Percentiles rank a stretch among this genome's conserved stretches.
phyloP scores from a whole-genome alignment of 345 rosid species.

The Populus euphratica region DNA sequence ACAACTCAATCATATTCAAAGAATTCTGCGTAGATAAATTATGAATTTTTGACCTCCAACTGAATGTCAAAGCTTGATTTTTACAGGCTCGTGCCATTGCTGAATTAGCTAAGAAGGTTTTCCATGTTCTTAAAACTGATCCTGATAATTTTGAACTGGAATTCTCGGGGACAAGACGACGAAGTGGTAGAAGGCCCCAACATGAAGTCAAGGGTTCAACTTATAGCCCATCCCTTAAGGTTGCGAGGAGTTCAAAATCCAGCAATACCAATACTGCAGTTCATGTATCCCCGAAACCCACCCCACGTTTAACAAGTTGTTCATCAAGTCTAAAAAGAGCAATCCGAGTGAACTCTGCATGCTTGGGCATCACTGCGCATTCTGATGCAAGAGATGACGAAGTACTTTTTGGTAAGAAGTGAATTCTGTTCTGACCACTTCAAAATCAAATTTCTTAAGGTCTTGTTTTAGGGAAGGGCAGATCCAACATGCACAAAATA shows the following conservation, averaged over 20 bases:
- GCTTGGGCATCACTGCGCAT: constrained; percentile 8
- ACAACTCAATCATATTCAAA: not conserved
- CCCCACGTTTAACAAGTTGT: constrained; percentile 13
- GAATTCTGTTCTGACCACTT: not conserved
- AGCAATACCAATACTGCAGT: not conserved
- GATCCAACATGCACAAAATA: not conserved
- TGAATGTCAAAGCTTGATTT: constrained; percentile 14
- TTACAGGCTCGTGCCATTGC: constrained; percentile 59
- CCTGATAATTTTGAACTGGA: constrained; percentile 43
- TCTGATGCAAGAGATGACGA: constrained; percentile 20
- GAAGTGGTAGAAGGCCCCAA: constrained; percentile 30
- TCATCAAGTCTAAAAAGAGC: constrained; percentile 25
- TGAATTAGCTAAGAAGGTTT: constrained; percentile 54
- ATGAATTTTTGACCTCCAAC: not conserved
- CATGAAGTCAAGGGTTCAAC: constrained; percentile 23
- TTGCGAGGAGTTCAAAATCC: constrained; percentile 17
- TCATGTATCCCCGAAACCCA: constrained; percentile 18
- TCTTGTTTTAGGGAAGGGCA: not conserved
- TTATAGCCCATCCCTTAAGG: constrained; percentile 27
- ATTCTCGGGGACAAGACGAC: constrained; percentile 41
- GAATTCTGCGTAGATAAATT: not conserved
- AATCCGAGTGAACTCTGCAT: constrained; percentile 2
- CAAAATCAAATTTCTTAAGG: not conserved
- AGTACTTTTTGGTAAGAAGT: constrained; percentile 33
- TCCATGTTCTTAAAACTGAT: constrained; percentile 44